phyloP scores from a whole-genome alignment of 257 asterid species.

The Solanum pinnatisectum region DNA sequence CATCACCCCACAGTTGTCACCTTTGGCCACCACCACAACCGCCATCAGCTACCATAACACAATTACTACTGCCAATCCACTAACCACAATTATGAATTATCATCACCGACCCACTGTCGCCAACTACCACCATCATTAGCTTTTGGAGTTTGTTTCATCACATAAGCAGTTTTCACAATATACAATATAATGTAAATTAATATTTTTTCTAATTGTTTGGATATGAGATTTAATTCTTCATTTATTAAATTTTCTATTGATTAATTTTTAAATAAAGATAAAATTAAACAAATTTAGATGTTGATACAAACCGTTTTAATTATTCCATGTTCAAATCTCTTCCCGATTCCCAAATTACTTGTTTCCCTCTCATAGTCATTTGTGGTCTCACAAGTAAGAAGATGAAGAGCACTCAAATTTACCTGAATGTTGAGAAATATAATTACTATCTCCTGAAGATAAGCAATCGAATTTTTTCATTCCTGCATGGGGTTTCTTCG shows the following conservation, averaged over 20 bases:
- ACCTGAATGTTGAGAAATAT: conserved; percentile 42
- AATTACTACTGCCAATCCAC: not conserved
- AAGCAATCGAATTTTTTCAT: conserved; percentile 27
- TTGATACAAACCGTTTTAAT: not conserved
- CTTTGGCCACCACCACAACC: not conserved
- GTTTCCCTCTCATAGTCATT: not conserved
- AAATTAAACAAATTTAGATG: not conserved
- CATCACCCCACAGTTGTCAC: not conserved
- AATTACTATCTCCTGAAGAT: conserved; percentile 38
- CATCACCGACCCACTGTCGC: not conserved
- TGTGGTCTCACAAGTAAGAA: not conserved
- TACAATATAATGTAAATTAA: not conserved
- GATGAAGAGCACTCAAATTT: conserved; percentile 12
- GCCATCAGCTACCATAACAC: not conserved
- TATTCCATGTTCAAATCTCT: not conserved
- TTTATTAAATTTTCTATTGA: not conserved
- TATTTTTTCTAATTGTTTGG: not conserved
- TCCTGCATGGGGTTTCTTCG: conserved; percentile 21
- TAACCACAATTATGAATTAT: not conserved
- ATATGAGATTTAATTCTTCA: not conserved
- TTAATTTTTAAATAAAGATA: not conserved
- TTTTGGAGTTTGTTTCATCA: not conserved
- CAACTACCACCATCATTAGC: not conserved
- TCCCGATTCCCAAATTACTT: not conserved
- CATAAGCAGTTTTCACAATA: not conserved